A percentile compares a stretch with the other conserved stretches of the same genome.
phyloP scores from a whole-genome alignment of 352 stramenopile genomes.

The Aphanomyces astaci region DNA sequence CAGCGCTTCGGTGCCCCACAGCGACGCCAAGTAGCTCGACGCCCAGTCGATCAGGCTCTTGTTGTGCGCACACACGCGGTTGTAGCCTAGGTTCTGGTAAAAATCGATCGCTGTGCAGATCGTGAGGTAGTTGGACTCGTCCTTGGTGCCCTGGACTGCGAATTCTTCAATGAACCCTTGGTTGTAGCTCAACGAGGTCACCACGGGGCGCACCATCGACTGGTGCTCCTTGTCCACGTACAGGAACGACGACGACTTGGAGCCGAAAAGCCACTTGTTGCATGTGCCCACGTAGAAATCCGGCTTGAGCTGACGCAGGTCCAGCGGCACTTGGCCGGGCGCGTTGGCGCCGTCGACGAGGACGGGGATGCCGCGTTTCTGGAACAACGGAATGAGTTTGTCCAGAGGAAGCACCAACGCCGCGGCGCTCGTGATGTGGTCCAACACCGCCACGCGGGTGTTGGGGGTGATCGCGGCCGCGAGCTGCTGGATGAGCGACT shows the following conservation, averaged over 20 bases:
- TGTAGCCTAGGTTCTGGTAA: constrained; percentile 70
- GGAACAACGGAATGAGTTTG: constrained; percentile 75
- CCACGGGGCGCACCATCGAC: constrained; percentile 59
- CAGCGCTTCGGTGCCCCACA: constrained; percentile 64
- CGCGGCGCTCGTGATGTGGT: constrained; percentile 73
- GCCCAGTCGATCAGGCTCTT: constrained; percentile 79
- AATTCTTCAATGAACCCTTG: constrained; percentile 81
- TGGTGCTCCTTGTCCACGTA: constrained; percentile 76
- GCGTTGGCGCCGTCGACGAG: constrained; percentile 74
- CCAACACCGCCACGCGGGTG: constrained; percentile 73
- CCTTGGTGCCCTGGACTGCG: constrained; percentile 68
- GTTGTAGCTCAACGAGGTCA: constrained; percentile 72
- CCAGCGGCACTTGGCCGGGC: constrained; percentile 59
- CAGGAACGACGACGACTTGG: constrained; percentile 79
- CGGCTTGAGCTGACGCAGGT: constrained; percentile 50
- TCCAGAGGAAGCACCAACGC: constrained; percentile 74
- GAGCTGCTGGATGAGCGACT: constrained; percentile 61
- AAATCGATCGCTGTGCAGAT: constrained; percentile 76
- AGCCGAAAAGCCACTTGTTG: constrained; percentile 83
- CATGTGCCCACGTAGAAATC: constrained; percentile 80
- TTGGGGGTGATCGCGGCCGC: constrained; percentile 65
- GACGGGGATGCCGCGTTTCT: constrained; percentile 63
- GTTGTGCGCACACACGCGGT: constrained; percentile 73
- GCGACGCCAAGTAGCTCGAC: constrained; percentile 53
- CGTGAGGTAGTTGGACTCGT: constrained; percentile 78